phyloP scores from a whole-genome alignment of 1,284 basidiomycete genomes.

The Xerocomus amazonicus region DNA sequence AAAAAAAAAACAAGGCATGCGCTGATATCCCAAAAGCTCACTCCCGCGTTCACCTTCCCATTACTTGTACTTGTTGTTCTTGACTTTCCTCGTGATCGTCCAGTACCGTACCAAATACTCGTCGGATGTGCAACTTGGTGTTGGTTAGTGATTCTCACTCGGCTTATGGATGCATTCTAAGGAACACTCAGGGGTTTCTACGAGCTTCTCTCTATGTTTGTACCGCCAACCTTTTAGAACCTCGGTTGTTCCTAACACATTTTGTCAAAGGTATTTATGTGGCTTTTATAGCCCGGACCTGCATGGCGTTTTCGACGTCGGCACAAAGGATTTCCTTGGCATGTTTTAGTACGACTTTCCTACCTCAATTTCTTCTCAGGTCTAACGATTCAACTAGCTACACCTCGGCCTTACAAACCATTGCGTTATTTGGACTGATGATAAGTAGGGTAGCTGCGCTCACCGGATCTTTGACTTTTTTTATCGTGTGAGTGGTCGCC shows the following conservation, averaged over 20 bases:
- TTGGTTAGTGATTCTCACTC: constrained; percentile 40
- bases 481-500: constrained; percentile 49
- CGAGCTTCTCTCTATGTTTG: constrained; percentile 57
- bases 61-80: constrained; percentile 56
- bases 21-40: constrained; percentile 39
- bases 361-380: not conserved
- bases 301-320: constrained; percentile 34
- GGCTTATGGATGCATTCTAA: constrained; percentile 7
- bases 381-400: constrained; percentile 32
- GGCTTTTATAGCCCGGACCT: constrained; percentile 44
- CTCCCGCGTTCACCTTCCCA: constrained; percentile 40
- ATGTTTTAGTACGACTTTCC: constrained; percentile 59
- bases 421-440: constrained; percentile 75
- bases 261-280: constrained; percentile 47
- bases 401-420: constrained; percentile 64
- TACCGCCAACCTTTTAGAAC: constrained; percentile 4
- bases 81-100: constrained; percentile 64
- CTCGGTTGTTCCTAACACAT: constrained; percentile 8
- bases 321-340: constrained; percentile 55
- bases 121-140: constrained; percentile 55
- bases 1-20: too few species aligned
- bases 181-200: constrained; percentile 40
- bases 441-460: constrained; percentile 66
- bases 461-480: constrained; percentile 54
- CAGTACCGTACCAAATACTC: constrained; percentile 56